Evolutionary conservation across 2,329 filamentous ascomycete genomes (phyloP), one percentile per base, ranked within the genome.

Genomic region (Didymellaceae sp.): DNA sequence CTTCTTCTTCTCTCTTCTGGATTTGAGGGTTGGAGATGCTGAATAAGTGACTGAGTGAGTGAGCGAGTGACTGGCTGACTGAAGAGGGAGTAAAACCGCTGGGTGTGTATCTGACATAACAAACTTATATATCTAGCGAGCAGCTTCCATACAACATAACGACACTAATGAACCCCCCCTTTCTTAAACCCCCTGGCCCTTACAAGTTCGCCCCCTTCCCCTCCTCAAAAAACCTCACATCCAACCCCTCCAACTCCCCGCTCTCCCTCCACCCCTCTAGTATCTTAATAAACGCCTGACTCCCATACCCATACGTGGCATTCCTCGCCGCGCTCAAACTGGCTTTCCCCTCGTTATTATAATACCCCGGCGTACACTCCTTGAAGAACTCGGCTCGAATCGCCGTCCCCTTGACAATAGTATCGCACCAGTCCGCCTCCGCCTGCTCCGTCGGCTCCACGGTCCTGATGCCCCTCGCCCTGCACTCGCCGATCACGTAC

Each of bases 281-380:
- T 6, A 69, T 53, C 42, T 66, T 65, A 5, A 66, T 51, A 13
- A 28, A 28, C 6, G 26, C 26, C 11, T 28, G 62, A 18, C 68
- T 66, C 0, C 71, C 71, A 31, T 59, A 49, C 2, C 54, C 60
- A 59, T 68, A 75, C 6, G 55, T 60, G 4, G 60, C 62, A 32
- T 63, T 67, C 43, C 63, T 60, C 21, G 56, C 71, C 5, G 49
- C 55, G 8, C 21, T 28, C 26, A 38, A 18, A 11, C 40, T 53
- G 21, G 47, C 43, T 38, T 55, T 63, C 5, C 62, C 63, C 30
- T 64, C 61, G 17, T 63, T 65, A 38, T 81, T 84, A 30, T 78
- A 66, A 57, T 84, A 85, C 10, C 78, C 74, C 0, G 82, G 82
- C n/a, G 81, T 83, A 66, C 82, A 86, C 11, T 78, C 73, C 5